Evolutionary conservation across 2,329 filamentous ascomycete genomes (phyloP), one percentile per base, ranked within the genome.

Genomic region (Fusarium acutatum): DNA sequence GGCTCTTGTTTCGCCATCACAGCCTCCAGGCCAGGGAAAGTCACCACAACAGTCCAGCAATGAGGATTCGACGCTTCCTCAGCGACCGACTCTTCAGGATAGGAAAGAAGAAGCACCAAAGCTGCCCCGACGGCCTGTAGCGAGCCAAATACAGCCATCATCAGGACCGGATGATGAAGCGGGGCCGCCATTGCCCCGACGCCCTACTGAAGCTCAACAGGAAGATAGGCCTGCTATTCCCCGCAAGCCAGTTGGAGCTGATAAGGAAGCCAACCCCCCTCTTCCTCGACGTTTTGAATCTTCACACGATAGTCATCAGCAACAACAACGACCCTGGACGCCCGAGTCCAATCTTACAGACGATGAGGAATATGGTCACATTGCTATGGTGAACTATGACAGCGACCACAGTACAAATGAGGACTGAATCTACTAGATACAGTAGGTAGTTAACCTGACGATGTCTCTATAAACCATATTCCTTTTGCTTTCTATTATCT

Each of bases 371-470:
- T 82, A 81, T 52, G 72, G 72, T 5, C 78, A 76, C 9, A 85
- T 85, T 38, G 75, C 68, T 30, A 83, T 85, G 84, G 77, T 82
- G 28, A 78, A 81, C 46, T 79, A 85, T 41, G 82, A 82, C 18
- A 79, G 67, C 10, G 71, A 73, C 24, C 40, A 61, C 28, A 73
- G 71, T 57, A 49, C 35, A 32, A 72, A 32, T 61, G 49, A 58
- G 28, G 2, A 22, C n/a, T 24, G 10, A 35, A 24, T 47, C 3
- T 24, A 34, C 13, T 40, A n/a, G 38, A 40, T 40, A 26, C 26
- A 26, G 26, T 26, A 14, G 38, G 38, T 40, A n/a, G 38, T n/a
- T 40, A 40, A 22, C 38, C 38, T 40, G 22, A 40, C 38, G 38
- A 40, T 40, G 22, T 14, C 22, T 40, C 13, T n/a, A 38, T 22